These are phyloP conservation scores for Fimicolochytrium jonesii DNA, from an alignment of 192 early-diverging fungal genomes.

Conservation along the genomic window DNA sequence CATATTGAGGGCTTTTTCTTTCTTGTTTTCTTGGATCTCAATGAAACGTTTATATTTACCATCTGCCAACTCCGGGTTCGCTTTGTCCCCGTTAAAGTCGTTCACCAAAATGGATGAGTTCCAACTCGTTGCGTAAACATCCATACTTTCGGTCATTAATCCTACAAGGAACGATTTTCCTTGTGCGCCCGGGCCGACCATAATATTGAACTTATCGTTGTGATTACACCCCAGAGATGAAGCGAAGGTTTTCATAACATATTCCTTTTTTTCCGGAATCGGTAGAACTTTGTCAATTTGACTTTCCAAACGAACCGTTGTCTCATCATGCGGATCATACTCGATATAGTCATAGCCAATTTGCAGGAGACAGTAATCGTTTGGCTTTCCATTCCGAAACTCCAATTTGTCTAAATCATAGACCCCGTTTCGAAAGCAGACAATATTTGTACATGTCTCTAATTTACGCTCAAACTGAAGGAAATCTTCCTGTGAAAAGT, in stretches of 20 bases:
- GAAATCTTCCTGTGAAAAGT: not conserved
- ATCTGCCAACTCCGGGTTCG: constrained; percentile 7
- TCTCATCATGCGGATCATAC: not conserved
- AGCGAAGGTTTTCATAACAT: not conserved
- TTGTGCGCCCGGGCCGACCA: not conserved
- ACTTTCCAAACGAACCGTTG: not conserved
- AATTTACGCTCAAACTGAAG: not conserved
- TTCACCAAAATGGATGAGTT: not conserved
- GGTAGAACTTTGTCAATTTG: no score
- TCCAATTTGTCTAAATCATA: not conserved
- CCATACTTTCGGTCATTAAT: not conserved
- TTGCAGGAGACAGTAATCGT: not conserved
- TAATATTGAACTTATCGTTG: not conserved
- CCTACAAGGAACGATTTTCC: not conserved
- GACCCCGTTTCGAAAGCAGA: constrained; percentile 8
- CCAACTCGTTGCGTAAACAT: not conserved
- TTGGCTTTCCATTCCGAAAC: not conserved
- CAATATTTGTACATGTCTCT: not conserved
- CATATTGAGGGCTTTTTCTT: not conserved
- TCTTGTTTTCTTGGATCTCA: constrained; percentile 1
- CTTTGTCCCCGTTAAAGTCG: not conserved
- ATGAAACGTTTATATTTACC: constrained; percentile 2
- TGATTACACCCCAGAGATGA: not conserved
- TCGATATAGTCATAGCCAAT: not conserved
- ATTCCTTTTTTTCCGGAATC: not conserved